Base-by-base conservation (phyloP, 2,329 filamentous ascomycete genomes). In the Immersiporthe knoxdaviesiana region DNA sequence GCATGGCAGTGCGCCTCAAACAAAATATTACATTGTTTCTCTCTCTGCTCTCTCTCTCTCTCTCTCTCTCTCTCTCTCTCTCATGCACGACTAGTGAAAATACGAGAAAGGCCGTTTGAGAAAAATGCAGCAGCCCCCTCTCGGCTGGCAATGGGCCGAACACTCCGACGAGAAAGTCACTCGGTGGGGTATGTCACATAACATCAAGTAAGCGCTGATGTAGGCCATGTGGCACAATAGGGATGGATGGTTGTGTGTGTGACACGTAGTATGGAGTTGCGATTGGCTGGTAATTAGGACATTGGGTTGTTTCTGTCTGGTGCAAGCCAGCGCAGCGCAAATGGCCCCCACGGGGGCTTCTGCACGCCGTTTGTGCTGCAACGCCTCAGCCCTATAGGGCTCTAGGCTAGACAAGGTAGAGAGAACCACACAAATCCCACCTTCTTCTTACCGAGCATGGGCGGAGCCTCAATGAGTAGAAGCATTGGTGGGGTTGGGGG, bases 321-420 rank as follows among this genome's bases (percentile, higher is more conserved):
- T 59, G 56, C n/a, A 18, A 59, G 30, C 7, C 32, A 37, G 30
- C 7, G 56, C 32, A n/a, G n/a, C n/a, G n/a, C n/a, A n/a, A n/a
- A n/a, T 37, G 56, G 56, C 56, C 56, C 56, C 56, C 56, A 59
- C 30, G 16, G n/a, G n/a, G n/a, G 32, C 21, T 11, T 32, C 32
- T 37, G 16, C 32, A 59, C 11, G n/a, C n/a, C n/a, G 52, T 10
- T 1, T 30, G 11, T 30, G 35, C 11, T 39, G 52, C 24, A 30
- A 56, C 52, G 32, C 32, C 56, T 59, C 56, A 59, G 56, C 56
- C 56, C 56, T 59, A 59, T 30, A 32, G 32, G 56, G 56, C 56
- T 30, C 16, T 8, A 59, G 8, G 21, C 54, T 35, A 35, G 54
- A 18, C 27, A 3, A 35, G n/a, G n/a, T n/a, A n/a, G n/a, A n/a